Evolutionary conservation across 2,329 filamentous ascomycete species (phyloP), one percentile per base, ranked within the genome.

Genomic region (Akanthomyces muscarius): DNA sequence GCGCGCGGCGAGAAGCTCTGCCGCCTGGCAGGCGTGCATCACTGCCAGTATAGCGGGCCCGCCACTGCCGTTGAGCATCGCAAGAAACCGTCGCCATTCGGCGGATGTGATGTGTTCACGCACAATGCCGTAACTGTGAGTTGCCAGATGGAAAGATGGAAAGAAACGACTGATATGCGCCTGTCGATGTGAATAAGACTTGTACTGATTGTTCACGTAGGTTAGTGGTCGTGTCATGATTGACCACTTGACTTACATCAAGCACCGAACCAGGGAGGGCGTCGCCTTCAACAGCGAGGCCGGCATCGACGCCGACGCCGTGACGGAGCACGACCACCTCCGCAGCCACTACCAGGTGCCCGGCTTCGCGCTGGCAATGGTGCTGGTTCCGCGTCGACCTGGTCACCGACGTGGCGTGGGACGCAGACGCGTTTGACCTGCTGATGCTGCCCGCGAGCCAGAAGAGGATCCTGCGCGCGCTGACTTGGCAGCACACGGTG

Each of bases 311-410:
- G 48, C 48, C 48, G 48, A 51, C 23, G 13, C 48, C 25, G 48
- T 58, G 10, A 58, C 38, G 13, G 55, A 58, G 42, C 4, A 33
- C 21, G 55, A 58, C 28, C 33, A 36, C 55, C 38, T 58, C 21
- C 44, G 55, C 41, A 58, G 55, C 55, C 38, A 47, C 55, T 36
- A 28, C 13, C 11, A 58, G 44, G 42, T 47, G n/a, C 42, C 55
- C n/a, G 55, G 55, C 28, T 58, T 58, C 44, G 38, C 42, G 7
- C 55, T 58, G 11, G 42, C 55, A 3, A 10, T 58, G 55, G 55
- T 58, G 55, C 42, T 58, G 55, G 55, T 58, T 58, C 42, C 44
- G 28, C 25, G n/a, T 58, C 42, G 55, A 58, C 55, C 38, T n/a
- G 5, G 28, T 58, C 10, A 28, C 38, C 8, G 55, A 58, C 28